Evolutionary conservation across 2,329 filamentous ascomycete species (phyloP), one percentile per base, ranked within the genome.

Genomic region (Corinectria fuckeliana): DNA sequence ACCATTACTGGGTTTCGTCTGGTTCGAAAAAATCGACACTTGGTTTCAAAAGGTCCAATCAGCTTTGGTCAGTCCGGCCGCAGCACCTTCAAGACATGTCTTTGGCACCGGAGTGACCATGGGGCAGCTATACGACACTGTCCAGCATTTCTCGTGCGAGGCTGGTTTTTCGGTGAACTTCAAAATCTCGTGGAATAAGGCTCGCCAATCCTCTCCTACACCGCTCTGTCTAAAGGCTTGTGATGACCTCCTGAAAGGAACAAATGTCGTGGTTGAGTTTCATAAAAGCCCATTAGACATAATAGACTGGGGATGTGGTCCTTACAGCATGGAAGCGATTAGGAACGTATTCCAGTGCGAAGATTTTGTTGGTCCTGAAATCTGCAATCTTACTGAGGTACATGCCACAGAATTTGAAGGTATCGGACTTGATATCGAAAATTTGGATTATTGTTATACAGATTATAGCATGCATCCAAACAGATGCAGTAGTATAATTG

Each of bases 71-170:
- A 16, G 28, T 6, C 30, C 47, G 42, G 58, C 14, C 60, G 59
- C 52, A 50, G 21, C 39, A 55, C 23, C 42, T 60, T 8, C 56
- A 32, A 36, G 41, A 38, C 32, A 9, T 16, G n/a, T 9, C 32
- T 16, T 20, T n/a, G 20, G 30, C 62, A 21, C 26, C 36, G 64
- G 65, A 6, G 38, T 67, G 16, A 55, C 48, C 5, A 67, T 67
- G 65, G 64, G 62, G 0, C 62, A 67, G 30, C 26, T 67, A 18
- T 67, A 67, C 50, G 65, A 65, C 20, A 54, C 50, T 47, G 25
- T 50, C 32, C 50, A 58, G 54, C 45, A 58, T 34, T 44, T 47
- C 14, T 50, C 44, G 8, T 65, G 62, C 26, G 32, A 23, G 11
- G 18, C 50, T 6, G 54, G 57, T 44, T 60, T 53, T 36, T 21